A percentile compares a stretch with the other conserved stretches of the same genome.
Evolutionary conservation across 129 eudicot species (phyloP).

Genomic region (Helichrysum umbraculigerum): DNA sequence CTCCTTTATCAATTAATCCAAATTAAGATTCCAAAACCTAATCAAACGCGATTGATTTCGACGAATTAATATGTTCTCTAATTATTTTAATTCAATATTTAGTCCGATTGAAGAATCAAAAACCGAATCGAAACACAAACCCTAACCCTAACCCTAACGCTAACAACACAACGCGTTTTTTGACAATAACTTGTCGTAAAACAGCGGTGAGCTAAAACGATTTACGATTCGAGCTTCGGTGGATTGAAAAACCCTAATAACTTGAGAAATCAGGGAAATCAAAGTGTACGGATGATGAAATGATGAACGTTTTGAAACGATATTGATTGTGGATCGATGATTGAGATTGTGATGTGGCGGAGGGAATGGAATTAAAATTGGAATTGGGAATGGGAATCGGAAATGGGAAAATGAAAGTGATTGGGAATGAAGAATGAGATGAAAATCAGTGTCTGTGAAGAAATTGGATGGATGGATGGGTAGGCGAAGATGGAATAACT

Average conservation of each 20-base stretch:
- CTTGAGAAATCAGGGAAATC: conserved; percentile 10
- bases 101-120: conserved; percentile 18
- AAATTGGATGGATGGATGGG: conserved; percentile 38
- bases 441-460: conserved; percentile 39
- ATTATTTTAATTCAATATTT: conserved; percentile 8
- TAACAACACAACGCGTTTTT: background rate
- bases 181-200: conserved; percentile 14
- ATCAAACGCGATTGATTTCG: conserved; percentile 4
- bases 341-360: conserved; percentile 4
- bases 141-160: conserved; percentile 2
- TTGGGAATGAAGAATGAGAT: conserved; percentile 34
- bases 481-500: conserved; percentile 44
- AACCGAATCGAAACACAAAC: conserved; percentile 1
- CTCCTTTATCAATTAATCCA: conserved; percentile 5
- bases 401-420: conserved; percentile 35
- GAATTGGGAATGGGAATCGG: background rate
- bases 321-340: conserved; percentile 14
- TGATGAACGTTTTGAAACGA: conserved; percentile 11
- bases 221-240: conserved; percentile 12
- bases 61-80: conserved; percentile 3
- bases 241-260: conserved; percentile 26
- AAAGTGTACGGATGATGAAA: background rate
- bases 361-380: background rate
- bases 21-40: conserved; percentile 13
- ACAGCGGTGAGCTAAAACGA: background rate